Percentiles rank a stretch among this genome's conserved stretches.
Evolutionary conservation across 345 rosid genomes (phyloP).

Genomic region (Limnanthes douglasii): DNA sequence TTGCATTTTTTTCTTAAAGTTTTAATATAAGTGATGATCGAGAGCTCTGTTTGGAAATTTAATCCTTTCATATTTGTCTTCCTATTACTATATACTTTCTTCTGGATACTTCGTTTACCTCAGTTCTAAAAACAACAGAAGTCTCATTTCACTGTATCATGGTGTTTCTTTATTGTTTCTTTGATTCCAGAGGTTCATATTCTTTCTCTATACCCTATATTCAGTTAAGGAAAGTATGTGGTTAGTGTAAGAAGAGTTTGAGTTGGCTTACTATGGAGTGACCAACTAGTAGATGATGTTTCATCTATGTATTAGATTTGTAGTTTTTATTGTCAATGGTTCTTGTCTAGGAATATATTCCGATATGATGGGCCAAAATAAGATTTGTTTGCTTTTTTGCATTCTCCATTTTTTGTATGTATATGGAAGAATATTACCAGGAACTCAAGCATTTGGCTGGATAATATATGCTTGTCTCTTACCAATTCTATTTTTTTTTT

Average conservation of each 20-base stretch:
- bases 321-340: conserved; percentile 37
- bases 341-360: conserved; percentile 52
- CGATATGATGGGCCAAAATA: conserved; percentile 71
- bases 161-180: conserved; percentile 23
- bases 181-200: conserved; percentile 55
- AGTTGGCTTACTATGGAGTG: conserved; percentile 23
- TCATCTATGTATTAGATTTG: conserved; percentile 40
- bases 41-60: conserved; percentile 64
- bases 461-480: conserved; percentile 49
- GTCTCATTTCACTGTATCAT: conserved; percentile 29
- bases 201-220: conserved; percentile 52
- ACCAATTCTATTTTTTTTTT: conserved; percentile 50
- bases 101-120: conserved; percentile 39
- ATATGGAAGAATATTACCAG: conserved; percentile 51
- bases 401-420: conserved; percentile 56
- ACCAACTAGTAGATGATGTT: conserved; percentile 38
- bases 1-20: too few species aligned
- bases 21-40: conserved; percentile 57
- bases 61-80: conserved; percentile 32
- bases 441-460: conserved; percentile 42
- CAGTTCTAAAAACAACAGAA: conserved; percentile 19
- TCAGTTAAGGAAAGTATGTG: conserved; percentile 68
- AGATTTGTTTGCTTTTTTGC: conserved; percentile 52
- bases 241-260: conserved; percentile 75
- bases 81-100: conserved; percentile 37